Base-by-base conservation (phyloP, 768 basidiomycete genomes). In the Suillus discolor region DNA sequence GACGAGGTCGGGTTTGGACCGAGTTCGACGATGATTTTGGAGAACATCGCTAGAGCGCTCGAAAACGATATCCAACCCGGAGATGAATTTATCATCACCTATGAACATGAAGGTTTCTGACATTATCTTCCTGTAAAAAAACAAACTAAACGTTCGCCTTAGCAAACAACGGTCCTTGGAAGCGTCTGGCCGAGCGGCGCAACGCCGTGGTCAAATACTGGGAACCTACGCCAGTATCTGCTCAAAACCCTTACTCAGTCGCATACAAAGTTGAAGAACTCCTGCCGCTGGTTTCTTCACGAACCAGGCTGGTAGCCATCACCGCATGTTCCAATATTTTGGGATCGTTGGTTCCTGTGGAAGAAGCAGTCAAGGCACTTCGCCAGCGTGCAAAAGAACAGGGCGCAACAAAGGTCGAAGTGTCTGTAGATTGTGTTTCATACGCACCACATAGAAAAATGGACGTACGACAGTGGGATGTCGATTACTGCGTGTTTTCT, bases 141-240 rank as follows among this genome's bases (percentile, higher is more conserved):
- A 1, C 3, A 11, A 11, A 15, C 16, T 4, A 2, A 16, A 36
- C 42, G 36, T 39, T 61, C 47, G 59, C 51, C 42, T 5, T 66
- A 92, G 91, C 92, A 2, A 93, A 94, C 69, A 84, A 75, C 13
- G 90, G 91, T 0, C 84, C 88, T 1, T 94, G 92, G 92, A 91
- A 90, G 78, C 85, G 84, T 65, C 82, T 93, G 16, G 91, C 92
- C 0, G 79, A 80, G 18, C 84, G 89, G 6, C 77, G 78, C 7
- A 85, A 85, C 5, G 84, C 84, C 1, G 70, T 80, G 0, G 51
- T 93, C 59, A 88, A 89, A 69, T 78, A 81, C 67, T 93, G 91
- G 92, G 76, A 77, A 4, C 78, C 85, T 2, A 78, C 77, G 11
- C 79, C 83, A 4, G 79, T 82, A 41, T 79, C 77, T 62, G 78